These are phyloP conservation scores for Themeda triandra DNA, from an alignment of 176 grass and related monocot genomes.

Conservation along the genomic window DNA sequence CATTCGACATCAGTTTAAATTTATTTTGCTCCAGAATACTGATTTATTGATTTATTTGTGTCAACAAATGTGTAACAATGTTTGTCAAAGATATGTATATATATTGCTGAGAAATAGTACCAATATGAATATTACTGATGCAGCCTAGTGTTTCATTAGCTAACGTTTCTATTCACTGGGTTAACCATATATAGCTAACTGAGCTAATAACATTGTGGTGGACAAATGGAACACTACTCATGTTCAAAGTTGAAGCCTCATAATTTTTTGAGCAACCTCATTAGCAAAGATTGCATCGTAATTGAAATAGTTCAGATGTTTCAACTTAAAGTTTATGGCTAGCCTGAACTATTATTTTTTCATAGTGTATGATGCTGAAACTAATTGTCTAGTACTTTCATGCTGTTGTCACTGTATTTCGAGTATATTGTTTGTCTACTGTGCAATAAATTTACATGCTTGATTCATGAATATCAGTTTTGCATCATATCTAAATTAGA, in stretches of 20 bases:
- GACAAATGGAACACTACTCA: background rate
- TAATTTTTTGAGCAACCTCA: background rate
- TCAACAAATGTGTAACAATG: background rate
- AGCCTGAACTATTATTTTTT: background rate
- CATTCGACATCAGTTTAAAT: background rate
- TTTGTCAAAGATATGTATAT: background rate
- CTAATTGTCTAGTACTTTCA: background rate
- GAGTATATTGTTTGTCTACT: background rate
- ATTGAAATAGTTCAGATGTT: background rate
- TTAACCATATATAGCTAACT: background rate
- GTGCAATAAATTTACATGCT: background rate
- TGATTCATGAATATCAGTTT: constrained; percentile 12
- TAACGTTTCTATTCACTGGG: background rate
- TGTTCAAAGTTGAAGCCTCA: background rate
- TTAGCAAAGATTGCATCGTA: background rate
- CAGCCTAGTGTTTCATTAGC: background rate
- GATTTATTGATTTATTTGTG: background rate
- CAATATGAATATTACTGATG: constrained; percentile 17
- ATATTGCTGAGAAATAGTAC: background rate
- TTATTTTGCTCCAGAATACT: background rate
- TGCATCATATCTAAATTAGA: background rate
- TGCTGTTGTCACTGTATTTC: background rate
- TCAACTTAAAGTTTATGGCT: background rate
- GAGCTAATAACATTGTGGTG: background rate
- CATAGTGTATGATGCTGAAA: background rate